Percentiles rank a stretch among this genome's conserved stretches.
phyloP scores from a whole-genome alignment of 2,329 filamentous ascomycete species.

The Talaromyces sp. region DNA sequence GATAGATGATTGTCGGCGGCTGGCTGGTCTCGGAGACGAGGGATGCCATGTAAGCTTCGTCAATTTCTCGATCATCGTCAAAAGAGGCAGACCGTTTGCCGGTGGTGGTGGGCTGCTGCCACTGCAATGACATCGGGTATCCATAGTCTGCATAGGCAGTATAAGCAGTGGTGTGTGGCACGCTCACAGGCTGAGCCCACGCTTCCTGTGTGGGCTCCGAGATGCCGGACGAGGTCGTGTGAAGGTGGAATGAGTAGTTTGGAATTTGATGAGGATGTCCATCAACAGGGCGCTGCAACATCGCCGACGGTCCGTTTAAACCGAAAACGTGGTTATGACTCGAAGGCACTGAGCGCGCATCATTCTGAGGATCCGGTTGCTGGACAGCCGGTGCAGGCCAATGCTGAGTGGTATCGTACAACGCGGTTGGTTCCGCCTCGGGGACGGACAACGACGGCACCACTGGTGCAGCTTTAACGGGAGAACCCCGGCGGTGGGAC shows the following conservation, averaged over 20 bases:
- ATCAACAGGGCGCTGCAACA: not conserved
- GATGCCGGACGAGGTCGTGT: not conserved
- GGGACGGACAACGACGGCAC: not conserved
- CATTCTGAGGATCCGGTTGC: not conserved
- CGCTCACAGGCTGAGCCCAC: not conserved
- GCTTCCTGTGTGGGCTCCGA: not conserved
- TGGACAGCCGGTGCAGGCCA: not conserved
- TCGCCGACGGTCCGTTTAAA: not conserved
- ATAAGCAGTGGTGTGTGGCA: not conserved
- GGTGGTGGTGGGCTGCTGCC: not conserved
- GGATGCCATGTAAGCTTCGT: not conserved
- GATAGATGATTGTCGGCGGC: not conserved
- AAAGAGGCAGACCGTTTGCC: slow-evolving; percentile 5
- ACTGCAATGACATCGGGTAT: not conserved
- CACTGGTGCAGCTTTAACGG: not conserved
- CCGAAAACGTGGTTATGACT: not conserved
- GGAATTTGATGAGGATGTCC: not conserved
- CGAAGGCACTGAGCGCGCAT: not conserved
- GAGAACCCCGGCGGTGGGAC: not conserved
- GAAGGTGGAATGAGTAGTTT: not conserved
- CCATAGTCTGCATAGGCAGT: not conserved
- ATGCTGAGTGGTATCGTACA: not conserved
- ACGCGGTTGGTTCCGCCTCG: not conserved
- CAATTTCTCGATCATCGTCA: slow-evolving; percentile 3
- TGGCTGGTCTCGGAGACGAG: slow-evolving; percentile 7